These are phyloP conservation scores for Inosperma sp. DNA, from an alignment of 768 basidiomycete species.

Conservation along the genomic window DNA sequence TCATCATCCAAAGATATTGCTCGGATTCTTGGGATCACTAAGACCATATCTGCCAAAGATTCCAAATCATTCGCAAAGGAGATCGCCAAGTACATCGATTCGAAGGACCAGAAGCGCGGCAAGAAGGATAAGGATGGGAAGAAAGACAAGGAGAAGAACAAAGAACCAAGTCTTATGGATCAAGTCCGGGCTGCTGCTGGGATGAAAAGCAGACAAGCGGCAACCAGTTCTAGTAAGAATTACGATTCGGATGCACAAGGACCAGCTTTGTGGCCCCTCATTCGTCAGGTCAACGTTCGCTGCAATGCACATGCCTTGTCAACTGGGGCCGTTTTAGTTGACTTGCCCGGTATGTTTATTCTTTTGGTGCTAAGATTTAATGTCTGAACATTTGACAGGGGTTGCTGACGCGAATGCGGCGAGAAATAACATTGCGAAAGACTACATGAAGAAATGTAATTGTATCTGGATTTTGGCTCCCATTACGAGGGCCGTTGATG, in stretches of 20 bases:
- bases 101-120: slow-evolving; percentile 55
- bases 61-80: slow-evolving; percentile 50
- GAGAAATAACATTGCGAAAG: slow-evolving; percentile 56
- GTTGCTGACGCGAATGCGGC: slow-evolving; percentile 65
- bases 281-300: slow-evolving; percentile 57
- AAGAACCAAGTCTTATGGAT: slow-evolving; percentile 35
- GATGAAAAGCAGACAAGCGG: slow-evolving; percentile 14
- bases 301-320: slow-evolving; percentile 48
- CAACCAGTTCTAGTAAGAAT: neutral
- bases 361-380: neutral
- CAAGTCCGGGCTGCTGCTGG: slow-evolving; percentile 25
- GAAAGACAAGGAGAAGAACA: slow-evolving; percentile 36
- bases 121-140: slow-evolving; percentile 39
- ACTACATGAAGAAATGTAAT: slow-evolving; percentile 62
- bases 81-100: slow-evolving; percentile 62
- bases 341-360: slow-evolving; percentile 48
- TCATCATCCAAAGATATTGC: slow-evolving; percentile 34
- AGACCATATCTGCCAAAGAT: slow-evolving; percentile 46
- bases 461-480: slow-evolving; percentile 67
- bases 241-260: slow-evolving; percentile 24
- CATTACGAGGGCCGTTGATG: slow-evolving; percentile 59
- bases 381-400: slow-evolving; percentile 26
- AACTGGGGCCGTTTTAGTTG: slow-evolving; percentile 60
- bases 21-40: slow-evolving; percentile 47
- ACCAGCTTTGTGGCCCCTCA: slow-evolving; percentile 58